Evolutionary conservation across 208 protist genomes (phyloP), one percentile per base, ranked within the genome.

Genomic region (Acanthamoeba lugdunensis): DNA sequence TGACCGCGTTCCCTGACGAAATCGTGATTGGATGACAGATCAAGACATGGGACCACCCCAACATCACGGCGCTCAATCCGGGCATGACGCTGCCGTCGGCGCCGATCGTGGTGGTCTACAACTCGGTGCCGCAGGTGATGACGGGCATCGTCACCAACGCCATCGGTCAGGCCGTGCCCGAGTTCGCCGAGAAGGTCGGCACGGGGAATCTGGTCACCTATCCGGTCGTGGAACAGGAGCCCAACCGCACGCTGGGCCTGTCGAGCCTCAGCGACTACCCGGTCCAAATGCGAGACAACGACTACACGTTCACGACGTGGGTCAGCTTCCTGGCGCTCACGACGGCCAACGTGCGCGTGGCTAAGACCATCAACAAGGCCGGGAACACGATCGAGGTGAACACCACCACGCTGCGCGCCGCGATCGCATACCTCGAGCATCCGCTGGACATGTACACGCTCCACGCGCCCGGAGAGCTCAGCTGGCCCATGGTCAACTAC

Each of bases 41-140:
- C 28, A 77, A 45, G 30, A 77, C 7, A 2, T 77, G 69, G 69
- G 18, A 77, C 28, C n/a, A 77, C 21, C 30, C 11, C 14, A 21
- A 9, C 8, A 77, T 77, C 28, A 14, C 37, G 28, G 30, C n/a
- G 13, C 7, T 77, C 69, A 77, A 77, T 30, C 69, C 69, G 4
- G 41, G 41, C 69, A 0, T 25, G 28, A 77, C 28, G n/a, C 50
- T 82, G 13, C 21, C 14, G 41, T 45, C 16, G 30, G 5, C 28
- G 33, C 18, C 65, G 8, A 82, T 82, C 73, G 52, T 52, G 6
- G 73, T 82, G 41, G 52, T 23, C 73, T 82, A 82, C 73, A 28
- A 54, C 73, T 54, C 73, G 18, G 52, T 41, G 41, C 8, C n/a
- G 33, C 73, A 82, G 45, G 73, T 82, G 18, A 82, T 23, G 14